Conservation (phyloP, 1,284 basidiomycete genomes). For the Melampsora medusae region DNA sequence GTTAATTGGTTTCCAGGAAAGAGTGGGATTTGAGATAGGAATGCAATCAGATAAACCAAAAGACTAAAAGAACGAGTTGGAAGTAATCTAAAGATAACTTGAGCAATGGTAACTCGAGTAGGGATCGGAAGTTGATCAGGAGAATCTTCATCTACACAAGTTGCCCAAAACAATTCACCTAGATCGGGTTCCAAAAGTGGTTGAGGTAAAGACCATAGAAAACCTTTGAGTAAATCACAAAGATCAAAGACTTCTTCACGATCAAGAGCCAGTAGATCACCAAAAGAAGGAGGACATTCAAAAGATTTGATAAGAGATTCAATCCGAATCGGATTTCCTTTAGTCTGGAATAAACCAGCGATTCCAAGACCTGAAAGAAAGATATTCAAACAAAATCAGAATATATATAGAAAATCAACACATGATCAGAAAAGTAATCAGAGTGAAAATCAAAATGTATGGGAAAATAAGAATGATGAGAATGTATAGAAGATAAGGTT, state of each 20-base stretch:
- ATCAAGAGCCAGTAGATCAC: constrained; percentile 57
- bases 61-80: constrained; percentile 63
- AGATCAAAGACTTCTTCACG: constrained; percentile 63
- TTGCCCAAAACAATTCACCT: constrained; percentile 52
- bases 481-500: too few species aligned
- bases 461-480: too few species aligned
- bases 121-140: background rate
- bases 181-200: constrained; percentile 53
- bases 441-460: too few species aligned
- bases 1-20: constrained; percentile 54
- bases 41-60: constrained; percentile 65
- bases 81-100: constrained; percentile 64
- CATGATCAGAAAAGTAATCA: too few species aligned
- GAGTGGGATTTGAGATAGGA: constrained; percentile 59
- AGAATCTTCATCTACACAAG: constrained; percentile 50
- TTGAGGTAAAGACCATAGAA: constrained; percentile 62
- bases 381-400: too few species aligned
- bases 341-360: constrained; percentile 53
- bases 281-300: constrained; percentile 54
- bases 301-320: constrained; percentile 52
- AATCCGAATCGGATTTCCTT: constrained; percentile 52
- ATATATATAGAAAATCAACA: too few species aligned
- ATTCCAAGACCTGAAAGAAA: constrained; percentile 51
- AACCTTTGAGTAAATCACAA: constrained; percentile 64
- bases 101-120: constrained; percentile 53